Percentiles rank a stretch among this genome's conserved stretches.
Conservation (phyloP, 2,329 filamentous ascomycete species). For the Davidsoniella eucalypti region DNA sequence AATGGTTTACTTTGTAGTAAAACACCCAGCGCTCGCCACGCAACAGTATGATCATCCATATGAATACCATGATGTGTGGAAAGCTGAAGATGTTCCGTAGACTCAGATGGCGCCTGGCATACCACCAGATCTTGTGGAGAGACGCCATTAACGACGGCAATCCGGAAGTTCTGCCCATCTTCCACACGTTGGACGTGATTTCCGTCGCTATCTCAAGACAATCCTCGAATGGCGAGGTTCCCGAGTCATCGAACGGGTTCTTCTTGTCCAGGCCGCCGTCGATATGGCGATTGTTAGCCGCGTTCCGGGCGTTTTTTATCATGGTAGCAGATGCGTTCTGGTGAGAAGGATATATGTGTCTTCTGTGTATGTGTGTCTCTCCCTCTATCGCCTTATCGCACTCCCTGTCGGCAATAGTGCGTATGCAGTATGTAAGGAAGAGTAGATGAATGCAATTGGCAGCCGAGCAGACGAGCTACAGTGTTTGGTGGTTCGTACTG, state of each 20-base stretch:
- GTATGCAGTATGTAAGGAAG: too few relatives aligned
- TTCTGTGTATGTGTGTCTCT: background rate
- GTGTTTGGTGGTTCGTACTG: too few relatives aligned
- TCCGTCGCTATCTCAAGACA: constrained; percentile 1
- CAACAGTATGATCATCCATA: constrained; percentile 65
- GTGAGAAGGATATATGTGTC: background rate
- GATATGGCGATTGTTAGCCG: constrained; percentile 3
- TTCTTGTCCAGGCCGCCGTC: constrained; percentile 13
- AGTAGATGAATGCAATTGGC: too few relatives aligned
- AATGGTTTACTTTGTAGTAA: constrained; percentile 49
- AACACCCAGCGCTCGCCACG: constrained; percentile 79
- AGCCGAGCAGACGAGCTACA: too few relatives aligned
- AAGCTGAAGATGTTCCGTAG: constrained; percentile 40
- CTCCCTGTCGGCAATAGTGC: too few relatives aligned
- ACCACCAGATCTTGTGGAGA: constrained; percentile 10
- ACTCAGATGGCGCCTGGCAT: constrained; percentile 26
- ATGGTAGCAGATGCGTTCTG: background rate
- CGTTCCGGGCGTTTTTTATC: background rate
- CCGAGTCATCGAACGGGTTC: constrained; percentile 15
- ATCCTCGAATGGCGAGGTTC: constrained; percentile 20
- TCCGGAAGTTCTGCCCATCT: background rate
- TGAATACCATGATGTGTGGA: constrained; percentile 46
- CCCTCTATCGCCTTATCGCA: background rate
- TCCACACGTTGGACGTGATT: background rate
- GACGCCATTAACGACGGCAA: background rate